Evolutionary conservation across 441 rosid genomes (phyloP).

Genomic region (Iberis amara): DNA sequence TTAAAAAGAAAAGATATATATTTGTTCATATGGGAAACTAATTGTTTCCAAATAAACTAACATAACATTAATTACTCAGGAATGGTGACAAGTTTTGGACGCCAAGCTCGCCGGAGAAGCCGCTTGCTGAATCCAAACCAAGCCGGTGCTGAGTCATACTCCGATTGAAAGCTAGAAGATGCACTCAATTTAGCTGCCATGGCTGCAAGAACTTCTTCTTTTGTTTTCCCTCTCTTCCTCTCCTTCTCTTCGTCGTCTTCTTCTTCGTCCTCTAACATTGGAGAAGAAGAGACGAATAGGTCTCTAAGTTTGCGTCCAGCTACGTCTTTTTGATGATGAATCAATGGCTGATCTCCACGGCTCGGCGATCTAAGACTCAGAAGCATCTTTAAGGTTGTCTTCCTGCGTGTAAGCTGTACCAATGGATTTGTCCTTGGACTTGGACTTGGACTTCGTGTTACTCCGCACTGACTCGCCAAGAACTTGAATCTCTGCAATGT

Average conservation of each 20-base stretch:
- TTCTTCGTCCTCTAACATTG: slow-evolving; percentile 28
- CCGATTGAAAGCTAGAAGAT: slow-evolving; percentile 10
- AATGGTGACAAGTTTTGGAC: slow-evolving; percentile 64
- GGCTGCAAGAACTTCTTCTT: slow-evolving; percentile 36
- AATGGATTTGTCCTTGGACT: slow-evolving; percentile 63
- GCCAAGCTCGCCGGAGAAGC: slow-evolving; percentile 62
- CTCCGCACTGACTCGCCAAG: slow-evolving; percentile 75
- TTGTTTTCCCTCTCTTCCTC: slow-evolving; percentile 25
- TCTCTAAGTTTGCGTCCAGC: slow-evolving; percentile 48
- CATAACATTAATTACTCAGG: slow-evolving; percentile 38
- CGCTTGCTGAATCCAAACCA: slow-evolving; percentile 69
- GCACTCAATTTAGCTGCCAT: slow-evolving; percentile 32
- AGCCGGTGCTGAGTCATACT: slow-evolving; percentile 40
- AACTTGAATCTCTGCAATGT: slow-evolving; percentile 70
- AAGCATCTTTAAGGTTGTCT: slow-evolving; percentile 66
- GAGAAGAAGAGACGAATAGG: slow-evolving; percentile 48
- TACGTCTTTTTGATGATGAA: slow-evolving; percentile 22
- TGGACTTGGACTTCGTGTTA: slow-evolving; percentile 61
- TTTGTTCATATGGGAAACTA: slow-evolving; percentile 17
- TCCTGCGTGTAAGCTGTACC: slow-evolving; percentile 53
- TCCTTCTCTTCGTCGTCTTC: slow-evolving; percentile 28
- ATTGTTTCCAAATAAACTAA: slow-evolving; percentile 14
- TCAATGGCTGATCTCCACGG: slow-evolving; percentile 29
- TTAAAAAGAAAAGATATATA: slow-evolving; percentile 3
- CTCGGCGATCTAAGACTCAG: slow-evolving; percentile 42